A percentile compares a stretch with the other conserved stretches of the same genome.
Evolutionary conservation across 2,329 filamentous ascomycete genomes (phyloP).

Genomic region (Gnomoniopsis smithogilvyi): DNA sequence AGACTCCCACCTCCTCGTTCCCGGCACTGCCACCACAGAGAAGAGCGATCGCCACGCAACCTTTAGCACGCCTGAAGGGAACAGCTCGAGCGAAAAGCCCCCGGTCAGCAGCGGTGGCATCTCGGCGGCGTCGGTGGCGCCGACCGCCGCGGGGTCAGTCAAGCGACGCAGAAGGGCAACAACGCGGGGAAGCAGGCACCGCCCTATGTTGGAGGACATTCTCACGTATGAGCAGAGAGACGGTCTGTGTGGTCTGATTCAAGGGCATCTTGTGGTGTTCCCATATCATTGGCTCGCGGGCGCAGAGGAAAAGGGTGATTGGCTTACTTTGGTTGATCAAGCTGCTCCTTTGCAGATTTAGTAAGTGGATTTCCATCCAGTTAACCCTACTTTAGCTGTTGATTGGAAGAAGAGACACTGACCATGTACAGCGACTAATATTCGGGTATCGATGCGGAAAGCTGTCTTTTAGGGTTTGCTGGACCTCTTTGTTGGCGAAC

Average conservation of each 20-base stretch:
- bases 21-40: conserved; percentile 20
- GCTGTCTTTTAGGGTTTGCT: not conserved
- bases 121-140: conserved; percentile 20
- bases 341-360: conserved; percentile 97
- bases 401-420: not conserved
- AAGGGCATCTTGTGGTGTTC: conserved; percentile 87
- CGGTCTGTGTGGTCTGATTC: conserved; percentile 74
- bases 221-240: conserved; percentile 74
- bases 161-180: conserved; percentile 65
- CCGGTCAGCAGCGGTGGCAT: conserved; percentile 28
- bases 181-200: conserved; percentile 62
- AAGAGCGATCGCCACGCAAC: conserved; percentile 47
- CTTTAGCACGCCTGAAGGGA: conserved; percentile 47
- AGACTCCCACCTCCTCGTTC: conserved; percentile 16
- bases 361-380: conserved; percentile 49
- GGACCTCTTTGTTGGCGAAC: not conserved
- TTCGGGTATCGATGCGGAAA: not conserved
- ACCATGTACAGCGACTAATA: not conserved
- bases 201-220: conserved; percentile 71
- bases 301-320: conserved; percentile 91
- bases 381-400: not conserved
- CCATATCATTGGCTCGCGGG: conserved; percentile 94
- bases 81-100: conserved; percentile 27
- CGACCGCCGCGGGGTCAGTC: conserved; percentile 40
- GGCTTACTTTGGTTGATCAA: conserved; percentile 95